Conservation (phyloP, 768 basidiomycete species). For the Amanita rimosa region DNA sequence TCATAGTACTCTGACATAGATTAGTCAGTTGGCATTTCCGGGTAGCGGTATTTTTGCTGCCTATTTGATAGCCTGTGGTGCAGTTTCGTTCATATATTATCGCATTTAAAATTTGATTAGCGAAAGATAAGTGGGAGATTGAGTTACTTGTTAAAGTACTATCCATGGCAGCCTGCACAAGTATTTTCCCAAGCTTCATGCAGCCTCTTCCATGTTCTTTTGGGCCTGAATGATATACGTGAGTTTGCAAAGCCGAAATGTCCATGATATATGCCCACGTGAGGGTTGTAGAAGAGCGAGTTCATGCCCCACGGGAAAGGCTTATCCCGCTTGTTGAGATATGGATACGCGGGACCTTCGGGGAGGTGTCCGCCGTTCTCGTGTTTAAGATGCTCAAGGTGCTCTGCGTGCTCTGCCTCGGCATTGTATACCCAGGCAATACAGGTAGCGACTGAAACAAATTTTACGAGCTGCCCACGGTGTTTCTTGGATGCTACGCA, state of each 20-base stretch:
- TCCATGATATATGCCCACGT: slow-evolving; percentile 29
- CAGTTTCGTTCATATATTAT: not conserved
- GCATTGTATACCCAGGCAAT: slow-evolving; percentile 44
- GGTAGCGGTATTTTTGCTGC: not conserved
- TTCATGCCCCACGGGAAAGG: slow-evolving; percentile 84
- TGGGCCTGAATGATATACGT: slow-evolving; percentile 32
- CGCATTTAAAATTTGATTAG: not conserved
- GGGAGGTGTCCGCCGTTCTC: slow-evolving; percentile 69
- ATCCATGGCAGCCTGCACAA: not conserved
- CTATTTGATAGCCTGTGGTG: not conserved
- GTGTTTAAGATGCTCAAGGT: slow-evolving; percentile 56
- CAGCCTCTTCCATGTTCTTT: slow-evolving; percentile 42
- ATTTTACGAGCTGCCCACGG: not conserved
- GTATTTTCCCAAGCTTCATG: not conserved
- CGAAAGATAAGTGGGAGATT: not conserved
- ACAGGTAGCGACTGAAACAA: slow-evolving; percentile 32
- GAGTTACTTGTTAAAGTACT: not conserved
- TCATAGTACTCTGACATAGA: slow-evolving; percentile 21
- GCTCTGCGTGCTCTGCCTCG: slow-evolving; percentile 56
- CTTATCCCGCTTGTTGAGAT: slow-evolving; percentile 64
- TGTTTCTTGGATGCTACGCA: slow-evolving; percentile 26
- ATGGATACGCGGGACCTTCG: slow-evolving; percentile 60
- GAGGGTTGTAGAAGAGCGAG: slow-evolving; percentile 71
- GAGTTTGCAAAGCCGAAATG: not conserved
- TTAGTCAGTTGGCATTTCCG: not conserved